phyloP scores from a whole-genome alignment of 1,284 basidiomycete species.

The Cryptococcus sp. region DNA sequence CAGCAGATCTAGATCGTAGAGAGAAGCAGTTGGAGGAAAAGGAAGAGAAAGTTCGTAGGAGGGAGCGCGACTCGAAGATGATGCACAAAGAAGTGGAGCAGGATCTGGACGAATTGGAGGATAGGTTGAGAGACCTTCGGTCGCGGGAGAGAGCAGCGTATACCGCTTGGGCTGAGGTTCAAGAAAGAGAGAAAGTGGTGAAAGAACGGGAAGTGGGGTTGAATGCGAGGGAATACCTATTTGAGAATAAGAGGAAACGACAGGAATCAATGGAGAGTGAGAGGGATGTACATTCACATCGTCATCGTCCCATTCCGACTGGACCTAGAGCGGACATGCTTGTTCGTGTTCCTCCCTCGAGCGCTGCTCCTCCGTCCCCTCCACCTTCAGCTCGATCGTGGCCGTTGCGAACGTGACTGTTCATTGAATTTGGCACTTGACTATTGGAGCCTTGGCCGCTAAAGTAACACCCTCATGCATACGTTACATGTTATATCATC shows the following conservation, averaged over 20 bases:
- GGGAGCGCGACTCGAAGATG: background rate
- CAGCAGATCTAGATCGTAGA: background rate
- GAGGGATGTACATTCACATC: background rate
- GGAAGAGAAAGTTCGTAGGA: background rate
- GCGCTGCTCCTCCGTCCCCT: background rate
- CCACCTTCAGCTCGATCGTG: background rate
- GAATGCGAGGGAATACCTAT: background rate
- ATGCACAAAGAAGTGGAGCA: background rate
- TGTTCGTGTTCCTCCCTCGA: too few relatives aligned
- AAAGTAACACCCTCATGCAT: background rate
- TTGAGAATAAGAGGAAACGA: background rate
- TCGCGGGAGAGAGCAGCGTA: background rate
- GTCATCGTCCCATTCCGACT: background rate
- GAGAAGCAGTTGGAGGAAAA: background rate
- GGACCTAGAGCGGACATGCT: background rate
- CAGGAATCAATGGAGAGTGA: background rate
- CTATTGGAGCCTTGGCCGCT: background rate
- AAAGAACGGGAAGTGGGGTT: background rate
- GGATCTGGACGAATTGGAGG: background rate
- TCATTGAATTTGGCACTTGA: background rate
- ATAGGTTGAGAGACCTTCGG: background rate
- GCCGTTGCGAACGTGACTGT: background rate
- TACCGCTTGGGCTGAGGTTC: background rate
- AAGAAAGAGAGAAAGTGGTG: background rate
- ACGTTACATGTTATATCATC: conserved; percentile 6